Evolutionary conservation across 345 rosid genomes (phyloP).

Genomic region (Arabidopsis suecica): DNA sequence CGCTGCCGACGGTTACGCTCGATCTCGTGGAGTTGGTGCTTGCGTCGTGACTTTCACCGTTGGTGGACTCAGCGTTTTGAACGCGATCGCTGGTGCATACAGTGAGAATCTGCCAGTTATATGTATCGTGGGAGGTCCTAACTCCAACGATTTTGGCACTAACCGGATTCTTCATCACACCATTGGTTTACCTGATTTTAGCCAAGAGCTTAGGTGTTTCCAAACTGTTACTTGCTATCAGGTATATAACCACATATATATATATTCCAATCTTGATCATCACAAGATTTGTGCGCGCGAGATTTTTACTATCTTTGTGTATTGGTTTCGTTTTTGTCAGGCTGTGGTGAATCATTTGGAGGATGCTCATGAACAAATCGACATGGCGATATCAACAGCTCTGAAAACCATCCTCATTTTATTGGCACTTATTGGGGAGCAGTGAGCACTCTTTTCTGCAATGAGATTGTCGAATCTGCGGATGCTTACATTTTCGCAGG

Average conservation of each 20-base stretch:
- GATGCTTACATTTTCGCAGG: conserved; percentile 67
- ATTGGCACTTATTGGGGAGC: conserved; percentile 70
- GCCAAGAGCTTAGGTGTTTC: conserved; percentile 66
- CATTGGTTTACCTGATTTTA: conserved; percentile 65
- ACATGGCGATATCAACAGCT: conserved; percentile 57
- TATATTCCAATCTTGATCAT: background rate
- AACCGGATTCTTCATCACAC: conserved; percentile 72
- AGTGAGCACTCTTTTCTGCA: conserved; percentile 56
- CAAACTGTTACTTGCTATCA: conserved; percentile 69
- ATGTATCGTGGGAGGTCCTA: conserved; percentile 70
- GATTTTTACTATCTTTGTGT: too few species aligned
- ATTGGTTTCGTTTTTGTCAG: too few species aligned
- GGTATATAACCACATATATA: conserved; percentile 43
- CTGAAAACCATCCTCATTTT: conserved; percentile 57
- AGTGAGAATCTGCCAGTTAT: conserved; percentile 67
- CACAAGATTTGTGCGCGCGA: too few species aligned
- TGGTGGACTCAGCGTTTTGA: conserved; percentile 64
- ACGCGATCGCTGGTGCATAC: conserved; percentile 71
- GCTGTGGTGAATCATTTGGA: conserved; percentile 65
- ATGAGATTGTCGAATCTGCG: conserved; percentile 65
- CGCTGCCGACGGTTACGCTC: conserved; percentile 72
- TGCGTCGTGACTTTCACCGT: conserved; percentile 75
- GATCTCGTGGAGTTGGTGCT: conserved; percentile 70
- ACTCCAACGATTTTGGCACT: conserved; percentile 68
- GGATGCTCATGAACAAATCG: conserved; percentile 66